Evolutionary conservation across 495 filamentous ascomycete species (phyloP).

Genomic region (Xylaria cubensis): DNA sequence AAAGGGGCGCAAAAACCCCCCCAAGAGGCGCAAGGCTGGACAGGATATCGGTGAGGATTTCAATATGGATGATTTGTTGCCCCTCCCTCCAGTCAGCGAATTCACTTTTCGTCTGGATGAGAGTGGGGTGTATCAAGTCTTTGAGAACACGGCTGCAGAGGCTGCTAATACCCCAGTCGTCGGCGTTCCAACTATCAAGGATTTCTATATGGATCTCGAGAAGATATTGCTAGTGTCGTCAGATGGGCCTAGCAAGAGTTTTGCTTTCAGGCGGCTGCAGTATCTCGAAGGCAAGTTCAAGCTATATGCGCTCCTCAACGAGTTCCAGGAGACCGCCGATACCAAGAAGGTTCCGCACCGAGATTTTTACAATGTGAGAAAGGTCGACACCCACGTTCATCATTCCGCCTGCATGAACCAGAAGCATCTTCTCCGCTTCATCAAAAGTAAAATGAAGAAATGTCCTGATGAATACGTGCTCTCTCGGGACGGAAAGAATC

Average conservation of each 20-base stretch:
- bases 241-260: constrained; percentile 95
- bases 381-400: constrained; percentile 98
- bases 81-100: constrained; percentile 72
- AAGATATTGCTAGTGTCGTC: constrained; percentile 81
- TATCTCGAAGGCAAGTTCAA: constrained; percentile 98
- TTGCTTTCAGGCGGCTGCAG: constrained; percentile 90
- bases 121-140: constrained; percentile 90
- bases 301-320: constrained; percentile 87
- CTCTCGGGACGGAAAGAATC: constrained; percentile 88
- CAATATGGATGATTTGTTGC: constrained; percentile 74
- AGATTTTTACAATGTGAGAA: constrained; percentile 98
- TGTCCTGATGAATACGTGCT: constrained; percentile 92
- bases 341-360: constrained; percentile 96
- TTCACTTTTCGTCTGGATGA: constrained; percentile 79
- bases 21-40: constrained; percentile 80
- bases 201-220: constrained; percentile 97
- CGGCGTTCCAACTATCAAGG: constrained; percentile 82
- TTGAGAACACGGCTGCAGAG: constrained; percentile 68
- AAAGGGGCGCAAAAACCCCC: constrained; percentile 42
- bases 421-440: constrained; percentile 96
- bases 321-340: constrained; percentile 97
- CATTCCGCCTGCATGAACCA: constrained; percentile 99
- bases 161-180: constrained; percentile 71
- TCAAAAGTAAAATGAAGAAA: constrained; percentile 99
- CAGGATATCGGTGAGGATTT: constrained; percentile 93